Conservation (phyloP, 2,329 filamentous ascomycete genomes). For the Polytolypa hystricis region DNA sequence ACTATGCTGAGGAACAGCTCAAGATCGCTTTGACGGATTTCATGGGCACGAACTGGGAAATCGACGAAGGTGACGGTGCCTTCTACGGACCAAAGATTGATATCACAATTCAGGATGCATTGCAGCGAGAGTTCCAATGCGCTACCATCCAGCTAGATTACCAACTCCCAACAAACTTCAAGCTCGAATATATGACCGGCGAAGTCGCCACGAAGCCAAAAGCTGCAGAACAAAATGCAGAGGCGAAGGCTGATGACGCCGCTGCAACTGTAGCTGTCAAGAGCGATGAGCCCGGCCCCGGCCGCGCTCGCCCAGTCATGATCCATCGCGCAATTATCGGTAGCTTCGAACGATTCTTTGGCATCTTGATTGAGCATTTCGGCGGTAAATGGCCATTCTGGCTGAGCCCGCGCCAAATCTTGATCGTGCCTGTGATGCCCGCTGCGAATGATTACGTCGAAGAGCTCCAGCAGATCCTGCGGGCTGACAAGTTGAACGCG, state of each 20-base stretch:
- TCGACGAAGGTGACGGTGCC: conserved; percentile 90
- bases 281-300: conserved; percentile 24
- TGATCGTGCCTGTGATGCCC: conserved; percentile 42
- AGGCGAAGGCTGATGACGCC: conserved; percentile 37
- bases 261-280: conserved; percentile 25
- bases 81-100: conserved; percentile 99
- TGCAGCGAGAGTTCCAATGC: conserved; percentile 76
- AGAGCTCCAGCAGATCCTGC: conserved; percentile 36
- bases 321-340: conserved; percentile 42
- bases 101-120: conserved; percentile 81
- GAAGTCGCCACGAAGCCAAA: conserved; percentile 42
- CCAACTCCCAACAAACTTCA: conserved; percentile 74
- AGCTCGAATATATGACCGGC: conserved; percentile 72
- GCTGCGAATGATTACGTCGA: conserved; percentile 37
- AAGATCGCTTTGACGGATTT: conserved; percentile 72
- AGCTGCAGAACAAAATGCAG: conserved; percentile 28
- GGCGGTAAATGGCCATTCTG: conserved; percentile 44
- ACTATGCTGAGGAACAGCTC: conserved; percentile 73
- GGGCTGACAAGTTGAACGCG: conserved; percentile 35
- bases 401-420: conserved; percentile 40
- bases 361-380: conserved; percentile 41
- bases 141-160: conserved; percentile 94
- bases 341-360: conserved; percentile 41
- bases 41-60: conserved; percentile 64
- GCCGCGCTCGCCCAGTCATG: conserved; percentile 40